Evolutionary conservation across 2,329 filamentous ascomycete genomes (phyloP), one percentile per base, ranked within the genome.

Genomic region (Beauveria sp.): DNA sequence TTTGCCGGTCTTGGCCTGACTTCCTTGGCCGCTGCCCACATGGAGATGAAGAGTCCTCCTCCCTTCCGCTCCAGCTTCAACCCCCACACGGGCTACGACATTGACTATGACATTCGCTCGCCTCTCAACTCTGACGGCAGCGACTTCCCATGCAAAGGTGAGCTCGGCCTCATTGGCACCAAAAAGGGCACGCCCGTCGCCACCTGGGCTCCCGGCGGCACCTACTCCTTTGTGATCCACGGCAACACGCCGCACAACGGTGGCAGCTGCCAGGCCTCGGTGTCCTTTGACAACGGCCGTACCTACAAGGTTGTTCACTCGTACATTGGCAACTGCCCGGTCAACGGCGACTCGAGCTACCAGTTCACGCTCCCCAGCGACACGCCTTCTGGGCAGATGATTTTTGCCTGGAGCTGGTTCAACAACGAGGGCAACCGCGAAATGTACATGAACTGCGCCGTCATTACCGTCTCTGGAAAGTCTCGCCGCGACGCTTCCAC

Each of bases 361-460:
- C 70, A 76, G 53, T 87, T 87, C 67, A 79, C 75, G 1, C 73
- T 87, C 5, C 85, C 85, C 0, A 69, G 67, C 2, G 78, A 80
- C 61, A 79, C 79, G 0, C 80, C 81, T 0, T n/a, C 66, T 0
- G 76, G 83, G n/a, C 64, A 66, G 62, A 83, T 81, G 8, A 69
- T 88, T 1, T 1, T 88, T 14, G 80, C 80, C 1, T 88, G 86
- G 86, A 82, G 81, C 3, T 85, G 81, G 82, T 85, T 86, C 71
- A 86, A 86, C 71, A 78, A 79, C 63, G 66, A 84, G 28, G 85
- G 86, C 1, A 87, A 86, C 67, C 77, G 85, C 20, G 86, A 88
- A 68, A 86, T 87, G 80, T 89, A 89, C 75, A 87, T 87, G 83
- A 86, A 88, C 71, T 89, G 86, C 66, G 85, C 85, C 0, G 78